Base-by-base conservation (phyloP, 2,329 filamentous ascomycete species). In the Acarospora socialis region DNA sequence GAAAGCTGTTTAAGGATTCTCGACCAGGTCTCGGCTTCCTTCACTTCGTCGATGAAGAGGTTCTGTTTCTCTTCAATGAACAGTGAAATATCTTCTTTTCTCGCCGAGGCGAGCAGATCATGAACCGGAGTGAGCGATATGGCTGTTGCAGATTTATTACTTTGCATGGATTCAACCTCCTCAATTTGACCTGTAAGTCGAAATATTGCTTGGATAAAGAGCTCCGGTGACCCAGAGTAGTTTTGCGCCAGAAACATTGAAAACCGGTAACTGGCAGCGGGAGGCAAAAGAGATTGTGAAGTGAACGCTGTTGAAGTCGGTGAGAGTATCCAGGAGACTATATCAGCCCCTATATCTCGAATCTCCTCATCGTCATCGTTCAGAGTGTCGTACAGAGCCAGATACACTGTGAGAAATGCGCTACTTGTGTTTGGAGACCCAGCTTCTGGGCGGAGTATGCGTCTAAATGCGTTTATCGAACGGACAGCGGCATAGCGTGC, bases 361-460 rank as follows among this genome's bases (percentile, higher is more conserved):
- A 94, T 70, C 35, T 94, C 84, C 39, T 93, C 82, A 48, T 95
- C 87, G 49, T 95, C 87, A 49, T 95, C 90, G 48, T 81, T 80
- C 4, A 92, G 65, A 27, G 74, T 63, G 48, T 83, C 76, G 53
- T 90, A 86, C 1, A 87, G 58, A 3, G 76, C 62, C 4, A 83
- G 51, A 31, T 79, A 67, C 18, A 70, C 59, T 2, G 69, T 59
- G 2, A 82, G 52, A 20, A 71, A 56, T 9, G 40, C 34, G 41
- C 26, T 40, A 38, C 37, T 46, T 37, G 39, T 33, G 39, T 38
- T 43, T 22, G 44, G 28, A 5, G 23, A 10, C 13, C 13, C 13
- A 24, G 12, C 18, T 21, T 9, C n/a, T 8, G 22, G 20, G 6
- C 14, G 23, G 10, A 28, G 19, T 8, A 28, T 47, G 8, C 39